These are phyloP conservation scores for Penicillium diatomitis DNA, from an alignment of 495 filamentous ascomycete species.

Conservation along the genomic window DNA sequence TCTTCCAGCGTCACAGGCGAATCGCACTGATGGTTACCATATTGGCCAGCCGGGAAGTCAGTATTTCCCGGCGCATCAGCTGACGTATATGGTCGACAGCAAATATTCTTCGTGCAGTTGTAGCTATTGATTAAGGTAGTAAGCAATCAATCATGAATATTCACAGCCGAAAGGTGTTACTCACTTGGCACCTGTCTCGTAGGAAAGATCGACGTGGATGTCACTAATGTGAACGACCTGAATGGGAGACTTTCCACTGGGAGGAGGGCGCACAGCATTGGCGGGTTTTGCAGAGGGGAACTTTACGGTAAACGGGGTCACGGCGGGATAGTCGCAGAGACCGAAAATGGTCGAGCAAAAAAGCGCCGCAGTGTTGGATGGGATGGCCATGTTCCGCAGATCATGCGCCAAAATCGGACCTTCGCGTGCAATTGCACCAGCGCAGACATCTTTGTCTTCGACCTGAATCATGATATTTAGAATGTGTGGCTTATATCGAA, in stretches of 20 bases:
- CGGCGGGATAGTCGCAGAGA: conserved; percentile 38
- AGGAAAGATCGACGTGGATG: conserved; percentile 44
- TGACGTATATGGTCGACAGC: conserved; percentile 42
- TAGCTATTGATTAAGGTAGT: conserved; percentile 9
- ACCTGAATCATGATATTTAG: conserved; percentile 7
- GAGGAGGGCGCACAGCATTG: conserved; percentile 25
- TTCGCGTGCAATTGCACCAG: conserved; percentile 35
- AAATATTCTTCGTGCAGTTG: conserved; percentile 47
- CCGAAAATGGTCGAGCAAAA: conserved; percentile 42
- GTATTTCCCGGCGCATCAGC: conserved; percentile 34
- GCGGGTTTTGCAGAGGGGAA: conserved; percentile 35
- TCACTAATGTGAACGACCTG: conserved; percentile 46
- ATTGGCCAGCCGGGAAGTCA: conserved; percentile 32
- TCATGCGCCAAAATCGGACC: conserved; percentile 40
- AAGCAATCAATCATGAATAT: background rate
- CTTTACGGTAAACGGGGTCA: conserved; percentile 30
- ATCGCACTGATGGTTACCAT: conserved; percentile 44
- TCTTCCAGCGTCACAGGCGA: conserved; percentile 40
- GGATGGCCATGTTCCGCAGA: conserved; percentile 36
- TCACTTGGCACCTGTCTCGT: conserved; percentile 35
- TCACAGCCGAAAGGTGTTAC: background rate
- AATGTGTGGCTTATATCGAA: background rate
- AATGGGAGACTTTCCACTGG: conserved; percentile 36
- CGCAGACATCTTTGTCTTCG: conserved; percentile 42
- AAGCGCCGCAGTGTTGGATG: conserved; percentile 36